These are phyloP conservation scores for Simmondsia chinensis DNA, from an alignment of 148 eudicot species.

Conservation along the genomic window DNA sequence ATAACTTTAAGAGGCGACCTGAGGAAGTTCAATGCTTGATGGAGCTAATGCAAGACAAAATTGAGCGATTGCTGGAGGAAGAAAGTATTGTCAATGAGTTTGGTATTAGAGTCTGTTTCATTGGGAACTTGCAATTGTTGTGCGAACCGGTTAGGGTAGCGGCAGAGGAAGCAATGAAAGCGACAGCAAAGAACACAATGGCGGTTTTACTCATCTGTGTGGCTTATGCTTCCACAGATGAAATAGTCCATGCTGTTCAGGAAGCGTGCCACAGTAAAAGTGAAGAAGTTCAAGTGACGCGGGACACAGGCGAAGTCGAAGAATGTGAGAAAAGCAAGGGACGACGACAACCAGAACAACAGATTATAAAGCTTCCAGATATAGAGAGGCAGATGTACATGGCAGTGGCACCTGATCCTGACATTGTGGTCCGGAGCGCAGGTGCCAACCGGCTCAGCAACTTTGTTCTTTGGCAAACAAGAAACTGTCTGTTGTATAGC, in stretches of 20 bases:
- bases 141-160: constrained; percentile 18
- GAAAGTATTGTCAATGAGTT: constrained; percentile 16
- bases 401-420: constrained; percentile 23
- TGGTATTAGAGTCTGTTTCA: constrained; percentile 23
- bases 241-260: constrained; percentile 19
- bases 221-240: constrained; percentile 31
- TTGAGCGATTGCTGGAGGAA: constrained; percentile 17
- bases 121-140: constrained; percentile 26
- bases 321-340: background rate
- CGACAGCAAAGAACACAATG: constrained; percentile 17
- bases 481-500: constrained; percentile 14
- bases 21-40: constrained; percentile 26
- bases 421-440: constrained; percentile 24
- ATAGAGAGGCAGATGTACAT: constrained; percentile 30
- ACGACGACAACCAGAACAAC: too few relatives aligned
- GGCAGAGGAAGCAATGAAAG: constrained; percentile 25
- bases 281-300: background rate
- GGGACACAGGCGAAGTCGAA: background rate
- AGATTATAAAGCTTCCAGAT: constrained; percentile 10
- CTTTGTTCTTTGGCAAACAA: constrained; percentile 28
- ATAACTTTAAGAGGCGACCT: constrained; percentile 33
- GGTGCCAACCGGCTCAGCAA: constrained; percentile 33
- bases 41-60: constrained; percentile 30
- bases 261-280: constrained; percentile 16
- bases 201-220: constrained; percentile 16